A percentile compares a stretch with the other conserved stretches of the same genome.
Conservation (phyloP, 2,329 filamentous ascomycete genomes). For the Diplocarpon rosae region DNA sequence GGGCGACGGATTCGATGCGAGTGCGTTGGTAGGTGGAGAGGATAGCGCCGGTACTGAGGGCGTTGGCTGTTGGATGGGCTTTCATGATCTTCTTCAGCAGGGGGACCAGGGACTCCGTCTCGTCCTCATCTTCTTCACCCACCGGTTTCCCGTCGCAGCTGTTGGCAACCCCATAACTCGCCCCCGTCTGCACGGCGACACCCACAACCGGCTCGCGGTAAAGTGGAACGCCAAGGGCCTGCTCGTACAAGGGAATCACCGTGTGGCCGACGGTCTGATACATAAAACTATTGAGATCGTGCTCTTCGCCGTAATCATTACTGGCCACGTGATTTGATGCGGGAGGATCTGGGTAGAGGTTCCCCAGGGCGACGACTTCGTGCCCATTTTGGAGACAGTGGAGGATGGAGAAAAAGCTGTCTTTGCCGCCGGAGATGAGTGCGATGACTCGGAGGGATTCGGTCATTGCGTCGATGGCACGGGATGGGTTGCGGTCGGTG, state of each 20-base stretch:
- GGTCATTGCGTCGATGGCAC: slow-evolving; percentile 28
- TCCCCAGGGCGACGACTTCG: slow-evolving; percentile 75
- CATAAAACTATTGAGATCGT: slow-evolving; percentile 95
- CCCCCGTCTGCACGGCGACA: slow-evolving; percentile 54
- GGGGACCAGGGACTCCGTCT: slow-evolving; percentile 78
- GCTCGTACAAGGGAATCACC: slow-evolving; percentile 73
- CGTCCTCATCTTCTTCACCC: slow-evolving; percentile 41
- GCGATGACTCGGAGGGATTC: slow-evolving; percentile 67
- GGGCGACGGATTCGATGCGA: slow-evolving; percentile 81
- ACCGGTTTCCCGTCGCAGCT: slow-evolving; percentile 10
- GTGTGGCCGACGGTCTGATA: slow-evolving; percentile 94
- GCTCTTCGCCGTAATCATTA: slow-evolving; percentile 36
- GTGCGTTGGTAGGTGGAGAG: slow-evolving; percentile 93
- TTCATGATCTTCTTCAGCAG: slow-evolving; percentile 57
- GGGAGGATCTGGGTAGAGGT: slow-evolving; percentile 55
- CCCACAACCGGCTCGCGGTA: slow-evolving; percentile 73
- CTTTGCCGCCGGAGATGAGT: slow-evolving; percentile 90
- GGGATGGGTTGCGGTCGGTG: not conserved
- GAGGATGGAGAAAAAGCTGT: slow-evolving; percentile 86
- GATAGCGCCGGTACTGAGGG: slow-evolving; percentile 83
- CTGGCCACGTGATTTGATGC: slow-evolving; percentile 1
- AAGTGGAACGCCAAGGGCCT: slow-evolving; percentile 69
- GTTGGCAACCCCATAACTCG: slow-evolving; percentile 47
- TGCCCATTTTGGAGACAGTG: slow-evolving; percentile 86
- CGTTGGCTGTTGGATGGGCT: slow-evolving; percentile 70